Evolutionary conservation across 176 grass and related monocot genomes (phyloP).

Genomic region (Pontederia paniculata): DNA sequence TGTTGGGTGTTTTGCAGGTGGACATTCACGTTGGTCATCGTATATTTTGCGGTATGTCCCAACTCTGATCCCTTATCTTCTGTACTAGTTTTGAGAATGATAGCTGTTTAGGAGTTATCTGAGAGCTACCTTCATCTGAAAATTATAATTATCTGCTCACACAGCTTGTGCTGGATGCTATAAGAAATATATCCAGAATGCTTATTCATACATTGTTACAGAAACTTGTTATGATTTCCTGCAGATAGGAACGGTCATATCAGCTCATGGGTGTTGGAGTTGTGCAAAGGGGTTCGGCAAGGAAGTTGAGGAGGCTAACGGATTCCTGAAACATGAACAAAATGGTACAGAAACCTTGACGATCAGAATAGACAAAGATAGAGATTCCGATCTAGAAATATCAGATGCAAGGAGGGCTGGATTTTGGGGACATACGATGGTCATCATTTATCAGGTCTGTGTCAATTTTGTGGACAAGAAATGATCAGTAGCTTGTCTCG

Average conservation of each 20-base stretch:
- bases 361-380: too few species aligned
- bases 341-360: too few species aligned
- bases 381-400: background rate
- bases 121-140: too few species aligned
- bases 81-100: background rate
- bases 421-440: slow-evolving; percentile 11
- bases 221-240: background rate
- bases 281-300: background rate
- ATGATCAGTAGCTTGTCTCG: background rate
- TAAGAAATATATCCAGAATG: too few species aligned
- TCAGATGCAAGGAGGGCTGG: slow-evolving; percentile 1
- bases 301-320: background rate
- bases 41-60: slow-evolving; percentile 3
- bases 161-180: too few species aligned
- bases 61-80: background rate
- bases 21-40: background rate
- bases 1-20: background rate
- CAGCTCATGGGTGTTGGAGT: slow-evolving; percentile 34
- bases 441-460: slow-evolving; percentile 32
- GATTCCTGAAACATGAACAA: slow-evolving; percentile 2
- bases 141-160: too few species aligned
- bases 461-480: background rate
- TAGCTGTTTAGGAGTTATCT: too few species aligned
- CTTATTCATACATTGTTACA: background rate
- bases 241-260: slow-evolving; percentile 33